These are phyloP conservation scores for Hyphodiscus sp. DNA, from an alignment of 2,329 filamentous ascomycete species.

Conservation along the genomic window DNA sequence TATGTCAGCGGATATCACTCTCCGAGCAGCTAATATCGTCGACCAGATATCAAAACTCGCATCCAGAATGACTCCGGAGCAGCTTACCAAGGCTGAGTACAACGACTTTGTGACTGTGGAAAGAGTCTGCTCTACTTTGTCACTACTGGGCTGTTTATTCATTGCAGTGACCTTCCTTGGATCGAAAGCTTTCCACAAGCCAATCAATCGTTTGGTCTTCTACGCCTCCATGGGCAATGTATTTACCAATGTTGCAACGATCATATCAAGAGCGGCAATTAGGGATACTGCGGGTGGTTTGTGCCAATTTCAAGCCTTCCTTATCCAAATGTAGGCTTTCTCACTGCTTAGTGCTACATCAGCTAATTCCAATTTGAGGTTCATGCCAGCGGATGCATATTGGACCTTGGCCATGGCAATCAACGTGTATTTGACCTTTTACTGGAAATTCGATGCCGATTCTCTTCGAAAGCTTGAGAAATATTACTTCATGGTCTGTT, in stretches of 20 bases:
- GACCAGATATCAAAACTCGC: neutral
- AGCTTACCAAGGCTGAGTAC: conserved; percentile 6
- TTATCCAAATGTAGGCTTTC: conserved; percentile 69
- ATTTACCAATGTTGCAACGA: conserved; percentile 60
- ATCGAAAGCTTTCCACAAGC: conserved; percentile 63
- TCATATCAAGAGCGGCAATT: conserved; percentile 8
- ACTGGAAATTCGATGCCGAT: conserved; percentile 61
- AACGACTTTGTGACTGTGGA: conserved; percentile 51
- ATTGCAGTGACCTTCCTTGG: conserved; percentile 61
- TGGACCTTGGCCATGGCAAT: conserved; percentile 79
- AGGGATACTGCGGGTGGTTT: conserved; percentile 16
- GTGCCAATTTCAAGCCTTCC: conserved; percentile 68
- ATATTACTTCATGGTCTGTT: conserved; percentile 63
- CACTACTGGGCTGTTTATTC: conserved; percentile 62
- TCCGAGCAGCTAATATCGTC: neutral
- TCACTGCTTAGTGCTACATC: neutral
- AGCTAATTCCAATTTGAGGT: conserved; percentile 42
- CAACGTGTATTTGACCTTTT: conserved; percentile 80
- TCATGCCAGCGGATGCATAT: conserved; percentile 68
- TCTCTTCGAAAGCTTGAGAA: conserved; percentile 62
- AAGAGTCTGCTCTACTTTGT: conserved; percentile 62
- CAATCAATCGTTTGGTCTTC: conserved; percentile 81
- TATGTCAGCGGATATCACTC: neutral
- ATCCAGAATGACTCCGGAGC: conserved; percentile 6
- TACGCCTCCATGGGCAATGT: conserved; percentile 80